A percentile compares a stretch with the other conserved stretches of the same genome.
phyloP scores from a whole-genome alignment of 2,329 filamentous ascomycete genomes.

The Pseudocercospora ulei region DNA sequence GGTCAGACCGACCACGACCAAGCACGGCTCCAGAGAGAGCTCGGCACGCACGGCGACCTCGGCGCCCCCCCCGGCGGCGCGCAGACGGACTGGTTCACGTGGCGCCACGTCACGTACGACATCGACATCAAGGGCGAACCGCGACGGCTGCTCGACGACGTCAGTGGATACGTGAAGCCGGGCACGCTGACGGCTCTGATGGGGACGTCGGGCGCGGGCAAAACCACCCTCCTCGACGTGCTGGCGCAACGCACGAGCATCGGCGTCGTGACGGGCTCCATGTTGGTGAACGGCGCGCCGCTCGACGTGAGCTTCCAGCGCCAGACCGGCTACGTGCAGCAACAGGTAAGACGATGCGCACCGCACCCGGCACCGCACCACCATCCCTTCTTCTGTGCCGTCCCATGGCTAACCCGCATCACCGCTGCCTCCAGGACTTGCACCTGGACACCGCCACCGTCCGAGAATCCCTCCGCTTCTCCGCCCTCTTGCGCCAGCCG shows the following conservation, averaged over 20 bases:
- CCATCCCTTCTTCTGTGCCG: too few relatives aligned
- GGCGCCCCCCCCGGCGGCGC: constrained; percentile 47
- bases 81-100: constrained; percentile 76
- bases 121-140: constrained; percentile 70
- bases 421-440: too few relatives aligned
- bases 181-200: constrained; percentile 83
- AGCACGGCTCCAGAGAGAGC: constrained; percentile 33
- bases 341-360: too few relatives aligned
- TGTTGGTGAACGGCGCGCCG: constrained; percentile 67
- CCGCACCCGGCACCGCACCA: too few relatives aligned
- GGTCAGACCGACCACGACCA: constrained; percentile 31
- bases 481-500: constrained; percentile 74
- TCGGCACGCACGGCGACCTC: too few relatives aligned
- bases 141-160: constrained; percentile 68
- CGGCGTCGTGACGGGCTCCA: constrained; percentile 78
- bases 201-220: constrained; percentile 87
- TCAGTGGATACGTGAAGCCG: constrained; percentile 89
- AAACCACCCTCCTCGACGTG: constrained; percentile 81
- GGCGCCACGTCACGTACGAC: constrained; percentile 69
- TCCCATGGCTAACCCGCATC: too few relatives aligned
- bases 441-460: constrained; percentile 78
- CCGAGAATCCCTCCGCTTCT: constrained; percentile 78
- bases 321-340: constrained; percentile 84
- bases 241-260: constrained; percentile 77
- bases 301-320: constrained; percentile 78